These are phyloP conservation scores for Phytopythium sindhum DNA, from an alignment of 352 stramenopile genomes.

Conservation along the genomic window DNA sequence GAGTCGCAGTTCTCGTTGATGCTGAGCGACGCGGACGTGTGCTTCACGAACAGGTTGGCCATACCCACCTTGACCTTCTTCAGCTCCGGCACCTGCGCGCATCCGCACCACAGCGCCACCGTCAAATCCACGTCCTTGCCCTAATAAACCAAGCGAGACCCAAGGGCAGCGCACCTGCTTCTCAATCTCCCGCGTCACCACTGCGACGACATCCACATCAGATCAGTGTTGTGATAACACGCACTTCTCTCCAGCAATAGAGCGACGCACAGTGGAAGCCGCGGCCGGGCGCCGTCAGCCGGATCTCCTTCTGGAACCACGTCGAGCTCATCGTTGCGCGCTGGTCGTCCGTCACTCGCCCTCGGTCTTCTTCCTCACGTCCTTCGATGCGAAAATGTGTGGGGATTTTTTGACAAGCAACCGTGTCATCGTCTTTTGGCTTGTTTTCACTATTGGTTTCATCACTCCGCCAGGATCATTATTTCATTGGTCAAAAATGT, in stretches of 20 bases:
- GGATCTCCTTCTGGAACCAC: constrained; percentile 89
- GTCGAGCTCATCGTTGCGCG: constrained; percentile 32
- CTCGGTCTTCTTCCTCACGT: not conserved
- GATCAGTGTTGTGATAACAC: not conserved
- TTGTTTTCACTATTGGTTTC: not conserved
- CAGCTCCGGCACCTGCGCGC: constrained; percentile 51
- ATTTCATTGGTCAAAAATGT: not conserved
- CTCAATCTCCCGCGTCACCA: constrained; percentile 80
- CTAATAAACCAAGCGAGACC: not conserved
- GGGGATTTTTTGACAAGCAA: not conserved
- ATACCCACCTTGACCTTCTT: constrained; percentile 90
- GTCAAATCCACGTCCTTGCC: not conserved
- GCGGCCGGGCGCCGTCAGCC: constrained; percentile 66
- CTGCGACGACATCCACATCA: constrained; percentile 16
- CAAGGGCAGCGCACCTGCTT: constrained; percentile 51
- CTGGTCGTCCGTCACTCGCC: not conserved
- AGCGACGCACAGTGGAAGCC: constrained; percentile 69
- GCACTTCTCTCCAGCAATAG: not conserved
- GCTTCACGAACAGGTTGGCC: constrained; percentile 95
- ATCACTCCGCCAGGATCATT: not conserved
- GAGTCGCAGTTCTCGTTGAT: constrained; percentile 97
- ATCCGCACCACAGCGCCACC: not conserved
- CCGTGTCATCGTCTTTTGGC: not conserved
- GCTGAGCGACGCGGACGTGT: constrained; percentile 94
- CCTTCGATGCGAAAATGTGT: not conserved